A percentile compares a stretch with the other conserved stretches of the same genome.
phyloP scores from a whole-genome alignment of 768 basidiomycete species.

The Podaxis sp. region DNA sequence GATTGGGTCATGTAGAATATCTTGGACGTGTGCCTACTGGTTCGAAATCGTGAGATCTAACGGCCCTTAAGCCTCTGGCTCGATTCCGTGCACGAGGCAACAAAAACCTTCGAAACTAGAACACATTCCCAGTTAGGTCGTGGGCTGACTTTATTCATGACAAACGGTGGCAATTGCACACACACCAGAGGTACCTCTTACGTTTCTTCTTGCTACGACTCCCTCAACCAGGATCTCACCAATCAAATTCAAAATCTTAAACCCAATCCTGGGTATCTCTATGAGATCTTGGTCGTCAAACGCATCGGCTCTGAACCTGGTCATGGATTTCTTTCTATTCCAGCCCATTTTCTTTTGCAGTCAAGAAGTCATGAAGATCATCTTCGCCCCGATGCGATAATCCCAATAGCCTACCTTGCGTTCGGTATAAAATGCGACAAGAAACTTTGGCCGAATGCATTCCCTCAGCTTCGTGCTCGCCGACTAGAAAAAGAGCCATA shows the following conservation, averaged over 20 bases:
- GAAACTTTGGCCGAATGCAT: neutral
- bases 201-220: slow-evolving; percentile 1
- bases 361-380: slow-evolving; percentile 27
- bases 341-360: slow-evolving; percentile 29
- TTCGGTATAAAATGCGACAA: slow-evolving; percentile 30
- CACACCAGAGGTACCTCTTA: slow-evolving; percentile 15
- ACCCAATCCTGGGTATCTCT: slow-evolving; percentile 9
- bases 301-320: neutral
- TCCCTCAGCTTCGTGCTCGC: neutral
- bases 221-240: slow-evolving; percentile 5
- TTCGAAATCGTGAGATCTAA: slow-evolving; percentile 14
- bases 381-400: slow-evolving; percentile 24
- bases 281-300: slow-evolving; percentile 6
- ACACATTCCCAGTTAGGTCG: slow-evolving; percentile 9
- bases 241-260: slow-evolving; percentile 10
- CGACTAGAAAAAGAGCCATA: neutral
- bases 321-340: slow-evolving; percentile 17
- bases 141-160: slow-evolving; percentile 16
- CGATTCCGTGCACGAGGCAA: slow-evolving; percentile 12
- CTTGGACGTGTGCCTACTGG: slow-evolving; percentile 3
- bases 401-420: slow-evolving; percentile 24
- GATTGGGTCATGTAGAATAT: slow-evolving; percentile 2
- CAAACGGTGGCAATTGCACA: slow-evolving; percentile 26
- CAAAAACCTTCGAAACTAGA: slow-evolving; percentile 10
- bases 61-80: neutral